Conservation (phyloP, 1,139 yeast species). For the Candida sp. region DNA sequence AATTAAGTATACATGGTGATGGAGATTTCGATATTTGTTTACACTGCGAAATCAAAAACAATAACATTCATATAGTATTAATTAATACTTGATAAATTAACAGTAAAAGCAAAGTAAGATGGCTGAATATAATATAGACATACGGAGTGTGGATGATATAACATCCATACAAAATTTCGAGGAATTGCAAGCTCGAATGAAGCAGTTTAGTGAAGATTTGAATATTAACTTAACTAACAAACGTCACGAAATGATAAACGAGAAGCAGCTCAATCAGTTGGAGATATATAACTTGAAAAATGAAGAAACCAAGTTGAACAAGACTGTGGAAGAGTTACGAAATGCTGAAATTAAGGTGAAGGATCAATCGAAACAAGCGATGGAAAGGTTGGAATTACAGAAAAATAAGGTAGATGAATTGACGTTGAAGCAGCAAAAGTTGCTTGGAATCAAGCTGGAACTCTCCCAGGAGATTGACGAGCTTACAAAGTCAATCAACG, state of each 20-base stretch:
- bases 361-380: conserved; percentile 5
- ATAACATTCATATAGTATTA: background rate
- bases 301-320: conserved; percentile 22
- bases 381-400: conserved; percentile 15
- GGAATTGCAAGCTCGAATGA: conserved; percentile 25
- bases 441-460: conserved; percentile 17
- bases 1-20: background rate
- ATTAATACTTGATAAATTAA: background rate
- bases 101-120: background rate
- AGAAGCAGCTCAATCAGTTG: conserved; percentile 25
- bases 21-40: background rate
- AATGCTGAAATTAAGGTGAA: conserved; percentile 19
- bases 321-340: conserved; percentile 17
- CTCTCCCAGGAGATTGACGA: conserved; percentile 23
- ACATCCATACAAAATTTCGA: conserved; percentile 20
- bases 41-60: background rate
- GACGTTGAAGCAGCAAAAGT: conserved; percentile 17
- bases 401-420: conserved; percentile 27
- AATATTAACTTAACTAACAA: conserved; percentile 22
- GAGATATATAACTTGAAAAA: conserved; percentile 25
- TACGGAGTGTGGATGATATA: background rate
- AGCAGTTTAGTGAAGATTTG: conserved; percentile 22
- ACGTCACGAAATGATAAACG: conserved; percentile 23
- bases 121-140: conserved; percentile 1
- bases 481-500: conserved; percentile 18